Evolutionary conservation across 2,329 filamentous ascomycete species (phyloP).

Genomic region (Colletotrichum tamarilloi): DNA sequence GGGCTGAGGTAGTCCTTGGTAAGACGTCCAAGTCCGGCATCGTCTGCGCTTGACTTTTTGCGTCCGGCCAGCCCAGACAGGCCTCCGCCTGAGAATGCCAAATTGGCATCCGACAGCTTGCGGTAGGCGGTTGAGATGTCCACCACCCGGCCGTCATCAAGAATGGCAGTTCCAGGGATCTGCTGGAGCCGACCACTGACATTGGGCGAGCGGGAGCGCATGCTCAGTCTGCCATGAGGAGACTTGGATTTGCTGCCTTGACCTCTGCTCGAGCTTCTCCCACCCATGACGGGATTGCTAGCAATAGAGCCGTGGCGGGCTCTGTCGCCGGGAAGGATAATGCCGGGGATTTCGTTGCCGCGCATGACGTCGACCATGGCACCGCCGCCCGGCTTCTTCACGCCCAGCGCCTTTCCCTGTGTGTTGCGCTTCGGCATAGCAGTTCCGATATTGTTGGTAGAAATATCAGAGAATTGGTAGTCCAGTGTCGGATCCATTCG

Average conservation of each 20-base stretch:
- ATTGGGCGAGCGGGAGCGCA: slow-evolving; percentile 35
- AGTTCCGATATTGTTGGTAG: slow-evolving; percentile 62
- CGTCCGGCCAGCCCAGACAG: slow-evolving; percentile 71
- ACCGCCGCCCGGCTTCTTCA: slow-evolving; percentile 46
- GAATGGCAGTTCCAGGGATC: slow-evolving; percentile 51
- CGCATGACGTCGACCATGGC: slow-evolving; percentile 66
- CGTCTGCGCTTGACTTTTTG: slow-evolving; percentile 55
- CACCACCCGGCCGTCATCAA: slow-evolving; percentile 70
- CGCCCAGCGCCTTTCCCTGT: slow-evolving; percentile 49
- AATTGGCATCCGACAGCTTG: slow-evolving; percentile 76
- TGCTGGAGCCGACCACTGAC: slow-evolving; percentile 34
- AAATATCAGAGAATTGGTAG: slow-evolving; percentile 72
- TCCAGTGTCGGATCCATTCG: slow-evolving; percentile 51
- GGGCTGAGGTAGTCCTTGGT: slow-evolving; percentile 75
- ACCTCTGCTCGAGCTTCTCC: slow-evolving; percentile 40
- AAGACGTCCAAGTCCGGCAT: slow-evolving; percentile 65
- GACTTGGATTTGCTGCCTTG: slow-evolving; percentile 63
- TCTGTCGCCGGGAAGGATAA: slow-evolving; percentile 60
- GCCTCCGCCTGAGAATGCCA: slow-evolving; percentile 72
- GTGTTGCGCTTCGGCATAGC: slow-evolving; percentile 63
- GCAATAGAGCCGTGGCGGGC: slow-evolving; percentile 54
- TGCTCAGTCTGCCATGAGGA: slow-evolving; percentile 58
- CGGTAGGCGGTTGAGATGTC: slow-evolving; percentile 78
- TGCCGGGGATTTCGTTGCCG: slow-evolving; percentile 60
- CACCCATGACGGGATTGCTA: slow-evolving; percentile 41